phyloP scores from a whole-genome alignment of 371 early-diverging fungal species.

The Enteropsectra breve region DNA sequence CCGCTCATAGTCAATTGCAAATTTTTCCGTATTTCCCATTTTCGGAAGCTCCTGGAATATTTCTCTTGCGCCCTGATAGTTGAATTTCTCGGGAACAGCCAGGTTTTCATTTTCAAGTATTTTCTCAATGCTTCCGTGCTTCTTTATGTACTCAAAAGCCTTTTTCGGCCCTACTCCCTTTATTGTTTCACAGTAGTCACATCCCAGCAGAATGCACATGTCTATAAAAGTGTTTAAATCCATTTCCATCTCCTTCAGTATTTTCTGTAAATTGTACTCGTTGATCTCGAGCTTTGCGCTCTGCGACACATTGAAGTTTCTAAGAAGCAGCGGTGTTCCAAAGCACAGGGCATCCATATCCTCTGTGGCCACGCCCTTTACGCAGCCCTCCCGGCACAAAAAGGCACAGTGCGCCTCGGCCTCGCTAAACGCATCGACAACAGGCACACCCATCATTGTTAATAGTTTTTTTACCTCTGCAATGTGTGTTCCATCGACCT shows the following conservation, averaged over 20 bases:
- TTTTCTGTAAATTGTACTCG: conserved; percentile 74
- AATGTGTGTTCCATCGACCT: conserved; percentile 82
- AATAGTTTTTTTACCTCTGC: conserved; percentile 81
- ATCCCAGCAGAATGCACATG: conserved; percentile 92
- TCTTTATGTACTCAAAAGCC: conserved; percentile 74
- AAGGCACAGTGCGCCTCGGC: conserved; percentile 98
- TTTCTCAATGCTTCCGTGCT: conserved; percentile 75
- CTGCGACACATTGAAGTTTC: conserved; percentile 85
- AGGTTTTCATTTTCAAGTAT: conserved; percentile 64
- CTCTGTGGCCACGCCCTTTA: conserved; percentile 90
- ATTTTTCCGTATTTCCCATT: conserved; percentile 63
- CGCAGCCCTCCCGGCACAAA: conserved; percentile 73
- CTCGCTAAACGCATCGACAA: conserved; percentile 88
- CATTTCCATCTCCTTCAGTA: conserved; percentile 72
- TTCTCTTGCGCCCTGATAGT: conserved; percentile 75
- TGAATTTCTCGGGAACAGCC: conserved; percentile 72
- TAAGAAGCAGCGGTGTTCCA: conserved; percentile 74
- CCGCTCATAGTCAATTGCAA: conserved; percentile 66
- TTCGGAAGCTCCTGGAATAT: conserved; percentile 76
- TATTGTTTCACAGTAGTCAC: conserved; percentile 92
- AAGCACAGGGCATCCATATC: conserved; percentile 99
- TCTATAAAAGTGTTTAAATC: conserved; percentile 81
- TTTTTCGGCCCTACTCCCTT: conserved; percentile 80
- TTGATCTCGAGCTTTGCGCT: conserved; percentile 78
- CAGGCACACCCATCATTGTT: conserved; percentile 88